Evolutionary conservation across 345 rosid genomes (phyloP), one percentile per base, ranked within the genome.

Genomic region (Ricinus communis): DNA sequence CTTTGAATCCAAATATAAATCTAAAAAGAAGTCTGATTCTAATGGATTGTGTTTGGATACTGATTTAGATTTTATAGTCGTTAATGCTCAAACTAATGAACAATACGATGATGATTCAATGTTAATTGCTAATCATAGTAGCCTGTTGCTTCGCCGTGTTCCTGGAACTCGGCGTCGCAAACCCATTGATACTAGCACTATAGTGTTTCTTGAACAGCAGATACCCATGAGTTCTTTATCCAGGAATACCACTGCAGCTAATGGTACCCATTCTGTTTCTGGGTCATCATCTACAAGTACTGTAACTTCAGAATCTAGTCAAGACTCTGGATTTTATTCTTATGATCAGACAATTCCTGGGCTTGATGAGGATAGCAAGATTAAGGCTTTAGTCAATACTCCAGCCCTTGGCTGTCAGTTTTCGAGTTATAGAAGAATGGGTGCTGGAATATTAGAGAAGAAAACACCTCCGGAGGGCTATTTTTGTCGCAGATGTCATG

Each of bases 391-490:
- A 71, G 85, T 92, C 70, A 91, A 95, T 66, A 90, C 99, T 57
- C 96, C 97, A 22, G 97, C 97, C 55, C 82, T 95, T 80, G 99
- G 90, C 64, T 96, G 88, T 85, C 84, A 94, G 93, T n/a, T n/a
- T n/a, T n/a, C n/a, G 85, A 97, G 96, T 75, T 82, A 65, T 71
- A 93, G 96, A 74, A 83, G 97, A 79, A 84, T 90, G 65, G 96
- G 47, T 4, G 4, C 91, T 87, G 96, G 98, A 52, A n/a, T n/a
- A n/a, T 45, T 90, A 88, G 97, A 88, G 82, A 83, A 93, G 76
- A 95, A 87, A 86, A 90, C 88, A 19, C 97, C 97, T 64, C 99
- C 97, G 36, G 90, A 86, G 60, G 99, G 99, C 59, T 95, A 95
- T 80, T 73, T 92, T 25, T 95, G 99, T 73, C 97, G 90, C 75